Percentiles rank a stretch among this genome's conserved stretches.
Conservation (phyloP, 257 asterid species). For the Nicotiana otophora region DNA sequence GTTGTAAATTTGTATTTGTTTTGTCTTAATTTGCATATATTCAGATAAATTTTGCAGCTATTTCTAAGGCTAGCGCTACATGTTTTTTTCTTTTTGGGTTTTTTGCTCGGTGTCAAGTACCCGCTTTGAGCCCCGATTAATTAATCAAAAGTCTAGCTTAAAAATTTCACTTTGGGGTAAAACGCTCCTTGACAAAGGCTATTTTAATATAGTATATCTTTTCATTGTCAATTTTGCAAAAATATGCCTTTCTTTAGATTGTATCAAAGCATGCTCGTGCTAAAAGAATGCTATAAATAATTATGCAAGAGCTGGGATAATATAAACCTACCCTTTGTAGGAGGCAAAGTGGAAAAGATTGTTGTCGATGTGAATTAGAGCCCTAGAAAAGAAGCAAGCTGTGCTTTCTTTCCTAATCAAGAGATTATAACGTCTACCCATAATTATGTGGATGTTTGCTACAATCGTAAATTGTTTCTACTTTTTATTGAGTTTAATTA, state of each 20-base stretch:
- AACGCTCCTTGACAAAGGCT: no score
- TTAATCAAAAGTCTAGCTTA: no score
- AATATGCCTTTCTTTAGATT: background rate
- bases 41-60: background rate
- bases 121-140: no score
- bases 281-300: background rate
- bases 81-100: no score
- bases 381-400: background rate
- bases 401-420: background rate
- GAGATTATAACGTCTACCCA: background rate
- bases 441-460: background rate
- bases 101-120: no score
- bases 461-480: no score
- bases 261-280: background rate
- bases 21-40: background rate
- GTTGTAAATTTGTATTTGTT: background rate
- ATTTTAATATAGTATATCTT: background rate
- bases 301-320: background rate
- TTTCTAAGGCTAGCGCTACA: background rate
- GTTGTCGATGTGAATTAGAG: background rate
- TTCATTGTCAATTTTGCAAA: background rate
- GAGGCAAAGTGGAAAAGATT: background rate
- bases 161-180: no score
- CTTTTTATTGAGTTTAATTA: background rate
- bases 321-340: background rate